A percentile compares a stretch with the other conserved stretches of the same genome.
phyloP scores from a whole-genome alignment of 345 rosid species.

The Gynandropsis gynandra region DNA sequence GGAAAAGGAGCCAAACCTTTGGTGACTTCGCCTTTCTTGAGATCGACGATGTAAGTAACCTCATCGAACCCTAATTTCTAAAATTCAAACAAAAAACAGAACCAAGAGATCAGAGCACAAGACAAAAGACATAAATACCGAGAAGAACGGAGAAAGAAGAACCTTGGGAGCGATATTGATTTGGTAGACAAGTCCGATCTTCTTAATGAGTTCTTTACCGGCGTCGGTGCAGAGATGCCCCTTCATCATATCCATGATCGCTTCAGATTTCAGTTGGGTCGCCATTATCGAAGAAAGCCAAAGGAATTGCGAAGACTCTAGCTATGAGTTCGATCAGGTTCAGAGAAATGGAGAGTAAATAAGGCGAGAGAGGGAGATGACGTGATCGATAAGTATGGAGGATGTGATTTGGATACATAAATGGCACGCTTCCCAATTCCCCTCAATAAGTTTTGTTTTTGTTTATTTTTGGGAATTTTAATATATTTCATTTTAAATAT shows the following conservation, averaged over 20 bases:
- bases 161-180: constrained; percentile 95
- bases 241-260: constrained; percentile 64
- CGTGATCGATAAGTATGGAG: constrained; percentile 28
- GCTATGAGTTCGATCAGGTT: neutral
- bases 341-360: constrained; percentile 2
- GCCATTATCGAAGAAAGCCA: constrained; percentile 36
- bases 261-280: constrained; percentile 57
- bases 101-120: neutral
- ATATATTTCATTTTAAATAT: too few species aligned
- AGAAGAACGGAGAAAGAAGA: neutral
- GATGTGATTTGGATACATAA: constrained; percentile 9
- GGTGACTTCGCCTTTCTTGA: constrained; percentile 82
- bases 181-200: constrained; percentile 81
- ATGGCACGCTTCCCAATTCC: constrained; percentile 28
- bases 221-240: constrained; percentile 63
- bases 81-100: neutral
- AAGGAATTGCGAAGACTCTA: neutral
- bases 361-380: constrained; percentile 8
- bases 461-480: neutral
- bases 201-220: constrained; percentile 50
- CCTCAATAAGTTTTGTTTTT: neutral
- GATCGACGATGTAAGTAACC: constrained; percentile 66
- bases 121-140: neutral
- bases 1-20: constrained; percentile 49
- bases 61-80: constrained; percentile 91